phyloP scores from a whole-genome alignment of 2,329 filamentous ascomycete species.

The Xylariaceae sp. region DNA sequence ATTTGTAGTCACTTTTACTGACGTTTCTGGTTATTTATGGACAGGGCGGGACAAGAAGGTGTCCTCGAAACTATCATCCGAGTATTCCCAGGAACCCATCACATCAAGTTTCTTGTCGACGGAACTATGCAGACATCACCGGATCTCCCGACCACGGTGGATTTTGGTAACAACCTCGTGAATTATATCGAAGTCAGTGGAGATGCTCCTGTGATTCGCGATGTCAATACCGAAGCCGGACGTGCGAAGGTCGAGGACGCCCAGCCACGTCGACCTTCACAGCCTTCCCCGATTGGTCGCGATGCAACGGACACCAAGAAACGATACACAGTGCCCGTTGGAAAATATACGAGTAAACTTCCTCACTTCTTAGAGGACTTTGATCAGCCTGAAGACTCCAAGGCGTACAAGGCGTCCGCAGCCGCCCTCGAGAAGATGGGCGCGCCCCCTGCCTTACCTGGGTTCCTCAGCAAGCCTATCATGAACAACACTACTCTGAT shows the following conservation, averaged over 20 bases:
- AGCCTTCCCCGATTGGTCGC: constrained; percentile 36
- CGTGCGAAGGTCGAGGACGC: constrained; percentile 28
- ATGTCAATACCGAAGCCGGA: constrained; percentile 29
- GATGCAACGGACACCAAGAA: constrained; percentile 36
- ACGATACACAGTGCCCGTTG: constrained; percentile 51
- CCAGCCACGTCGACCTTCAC: constrained; percentile 30
- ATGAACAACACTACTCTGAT: constrained; percentile 85
- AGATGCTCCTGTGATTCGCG: constrained; percentile 30
- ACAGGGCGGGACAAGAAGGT: constrained; percentile 51
- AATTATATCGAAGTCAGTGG: constrained; percentile 95
- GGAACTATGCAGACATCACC: constrained; percentile 87
- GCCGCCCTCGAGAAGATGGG: constrained; percentile 73
- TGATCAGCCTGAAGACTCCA: constrained; percentile 75
- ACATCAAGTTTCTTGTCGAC: constrained; percentile 94
- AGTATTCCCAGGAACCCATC: constrained; percentile 88
- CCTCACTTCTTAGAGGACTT: constrained; percentile 83
- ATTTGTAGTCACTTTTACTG: constrained; percentile 9
- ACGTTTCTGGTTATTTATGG: constrained; percentile 10
- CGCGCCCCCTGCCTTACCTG: constrained; percentile 75
- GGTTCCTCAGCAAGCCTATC: constrained; percentile 91
- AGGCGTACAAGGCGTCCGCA: constrained; percentile 67
- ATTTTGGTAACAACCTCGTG: constrained; percentile 95
- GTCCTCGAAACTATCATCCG: constrained; percentile 73
- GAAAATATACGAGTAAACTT: constrained; percentile 66
- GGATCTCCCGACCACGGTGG: constrained; percentile 86